Base-by-base conservation (phyloP, 305 asterid species). In the Fraxinus paxiana region DNA sequence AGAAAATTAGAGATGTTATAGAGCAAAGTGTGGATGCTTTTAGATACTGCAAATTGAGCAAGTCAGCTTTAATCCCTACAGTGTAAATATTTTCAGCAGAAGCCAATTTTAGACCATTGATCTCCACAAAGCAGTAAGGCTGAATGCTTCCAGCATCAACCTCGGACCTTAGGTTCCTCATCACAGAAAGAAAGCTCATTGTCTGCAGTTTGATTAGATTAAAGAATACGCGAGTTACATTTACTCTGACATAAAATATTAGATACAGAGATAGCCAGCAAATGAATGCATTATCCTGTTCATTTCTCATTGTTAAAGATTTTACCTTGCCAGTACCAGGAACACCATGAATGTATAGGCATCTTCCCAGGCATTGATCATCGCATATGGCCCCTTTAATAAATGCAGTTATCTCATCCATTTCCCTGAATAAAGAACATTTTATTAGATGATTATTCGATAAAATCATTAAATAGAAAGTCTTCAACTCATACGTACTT, bases 251-350 rank as follows among this genome's bases (percentile, higher is more conserved):
- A 43, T 33, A 75, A 75, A 65, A 5, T n/a, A 65, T 69, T 15
- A 34, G 70, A 69, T 8, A 81, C 38, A 26, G 10, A 81, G 38
- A 71, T 54, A 77, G 69, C 75, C 73, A 72, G 43, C 33, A 30
- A 70, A 63, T 71, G 69, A 72, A 33, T 26, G 76, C n/a, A 56
- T 65, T 30, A n/a, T 26, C 75, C 79, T 77, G 10, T 70, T 46
- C 26, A 48, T 38, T 83, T 12, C 73, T 33, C 15, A 79, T 73
- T 56, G 76, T 51, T 76, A 34, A 13, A 77, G 59, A 73, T 67
- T 71, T 81, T 87, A 96, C 99, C 97, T 96, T 96, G 88, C 99
- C 99, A 80, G 99, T 96, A 81, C 98, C 98, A 71, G 98, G 99
- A 84, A 94, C 99, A 82, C 99, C 99, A 82, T 96, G 97, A 86